Conservation (phyloP, 2,329 filamentous ascomycete species). For the Paramyrothecium roridum region DNA sequence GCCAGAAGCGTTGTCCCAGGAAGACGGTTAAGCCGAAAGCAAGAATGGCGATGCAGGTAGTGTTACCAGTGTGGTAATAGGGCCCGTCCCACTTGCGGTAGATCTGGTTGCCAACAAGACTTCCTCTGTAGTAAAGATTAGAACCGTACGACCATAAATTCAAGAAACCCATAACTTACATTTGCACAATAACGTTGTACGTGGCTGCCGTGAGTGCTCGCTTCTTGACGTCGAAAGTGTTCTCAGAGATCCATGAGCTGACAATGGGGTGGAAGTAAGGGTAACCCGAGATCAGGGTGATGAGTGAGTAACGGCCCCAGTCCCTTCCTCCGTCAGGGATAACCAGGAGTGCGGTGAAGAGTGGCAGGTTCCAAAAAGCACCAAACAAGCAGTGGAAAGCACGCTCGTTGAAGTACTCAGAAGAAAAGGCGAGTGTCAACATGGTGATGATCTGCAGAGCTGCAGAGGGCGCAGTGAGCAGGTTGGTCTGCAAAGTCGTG, state of each 20-base stretch:
- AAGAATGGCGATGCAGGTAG: constrained; percentile 50
- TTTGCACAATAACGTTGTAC: constrained; percentile 45
- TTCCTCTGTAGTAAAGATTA: constrained; percentile 24
- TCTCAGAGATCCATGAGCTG: constrained; percentile 47
- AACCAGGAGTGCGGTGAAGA: constrained; percentile 48
- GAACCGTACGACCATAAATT: rapidly evolving
- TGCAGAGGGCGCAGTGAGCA: constrained; percentile 60
- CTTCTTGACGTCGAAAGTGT: constrained; percentile 47
- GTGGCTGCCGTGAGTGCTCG: constrained; percentile 43
- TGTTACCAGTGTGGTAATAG: constrained; percentile 56
- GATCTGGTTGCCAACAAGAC: constrained; percentile 41
- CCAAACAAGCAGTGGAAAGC: constrained; percentile 49
- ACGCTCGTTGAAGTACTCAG: constrained; percentile 52
- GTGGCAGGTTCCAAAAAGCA: constrained; percentile 49
- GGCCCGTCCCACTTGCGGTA: constrained; percentile 50
- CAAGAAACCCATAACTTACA: constrained; percentile 18
- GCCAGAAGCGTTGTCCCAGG: constrained; percentile 41
- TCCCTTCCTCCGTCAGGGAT: constrained; percentile 43
- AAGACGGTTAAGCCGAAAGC: constrained; percentile 47
- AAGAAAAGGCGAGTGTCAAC: constrained; percentile 49
- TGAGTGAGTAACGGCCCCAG: constrained; percentile 50
- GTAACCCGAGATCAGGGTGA: constrained; percentile 50
- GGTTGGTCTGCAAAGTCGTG: constrained; percentile 56
- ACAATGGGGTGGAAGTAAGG: constrained; percentile 58
- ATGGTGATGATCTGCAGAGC: constrained; percentile 56